Conservation (phyloP, 2,329 filamentous ascomycete species). For the Phyllosticta paracitricarpa region DNA sequence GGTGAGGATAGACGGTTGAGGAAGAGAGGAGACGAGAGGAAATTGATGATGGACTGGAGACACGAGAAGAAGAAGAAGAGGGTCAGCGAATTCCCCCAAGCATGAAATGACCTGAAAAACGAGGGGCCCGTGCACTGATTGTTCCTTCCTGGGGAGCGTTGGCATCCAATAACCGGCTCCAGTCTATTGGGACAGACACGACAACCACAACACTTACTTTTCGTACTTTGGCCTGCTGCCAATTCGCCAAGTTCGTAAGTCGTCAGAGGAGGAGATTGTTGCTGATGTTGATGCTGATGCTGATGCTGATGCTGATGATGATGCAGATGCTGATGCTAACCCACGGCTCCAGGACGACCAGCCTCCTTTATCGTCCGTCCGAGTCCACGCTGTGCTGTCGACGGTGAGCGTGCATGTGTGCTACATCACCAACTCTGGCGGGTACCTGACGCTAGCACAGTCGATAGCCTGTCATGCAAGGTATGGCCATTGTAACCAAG, state of each 20-base stretch:
- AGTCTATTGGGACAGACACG: neutral
- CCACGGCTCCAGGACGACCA: neutral
- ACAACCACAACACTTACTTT: neutral
- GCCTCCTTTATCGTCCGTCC: neutral
- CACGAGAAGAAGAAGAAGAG: neutral
- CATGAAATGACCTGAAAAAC: neutral
- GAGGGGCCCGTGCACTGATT: neutral
- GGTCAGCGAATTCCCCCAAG: conserved; percentile 8
- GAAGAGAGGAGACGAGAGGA: neutral
- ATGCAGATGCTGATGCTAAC: neutral
- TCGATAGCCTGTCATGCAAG: conserved; percentile 10
- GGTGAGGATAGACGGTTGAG: neutral
- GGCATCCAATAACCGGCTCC: neutral
- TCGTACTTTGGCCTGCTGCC: neutral
- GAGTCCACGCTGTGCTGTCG: neutral
- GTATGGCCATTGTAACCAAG: neutral
- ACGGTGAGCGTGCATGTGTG: neutral
- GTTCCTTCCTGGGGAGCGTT: neutral
- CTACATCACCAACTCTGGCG: neutral
- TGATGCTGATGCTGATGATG: no score
- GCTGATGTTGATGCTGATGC: no score
- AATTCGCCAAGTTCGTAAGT: neutral
- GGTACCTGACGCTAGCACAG: conserved; percentile 10
- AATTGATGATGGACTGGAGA: neutral
- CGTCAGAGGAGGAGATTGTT: neutral